phyloP scores from a whole-genome alignment of 164 flowering plant genomes.

The Umbilicus rupestris region DNA sequence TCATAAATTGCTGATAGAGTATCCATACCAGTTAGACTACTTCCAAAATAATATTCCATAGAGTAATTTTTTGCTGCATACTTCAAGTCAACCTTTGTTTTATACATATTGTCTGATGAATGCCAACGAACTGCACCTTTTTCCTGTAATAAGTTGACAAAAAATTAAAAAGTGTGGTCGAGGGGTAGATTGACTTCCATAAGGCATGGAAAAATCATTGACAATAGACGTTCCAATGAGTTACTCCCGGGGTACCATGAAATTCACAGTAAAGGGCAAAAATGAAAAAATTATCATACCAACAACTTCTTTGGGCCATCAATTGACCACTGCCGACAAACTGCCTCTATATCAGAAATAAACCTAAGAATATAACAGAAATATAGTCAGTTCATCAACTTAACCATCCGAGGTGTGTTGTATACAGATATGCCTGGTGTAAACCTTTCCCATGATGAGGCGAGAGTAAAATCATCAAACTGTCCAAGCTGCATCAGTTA shows the following conservation, averaged over 20 bases:
- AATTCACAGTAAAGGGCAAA: background rate
- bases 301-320: constrained; percentile 71
- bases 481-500: constrained; percentile 48
- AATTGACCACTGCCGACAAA: constrained; percentile 70
- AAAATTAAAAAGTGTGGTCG: background rate
- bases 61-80: constrained; percentile 55
- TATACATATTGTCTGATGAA: constrained; percentile 39
- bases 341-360: constrained; percentile 90
- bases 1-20: background rate
- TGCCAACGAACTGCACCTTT: constrained; percentile 63
- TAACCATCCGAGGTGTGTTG: background rate
- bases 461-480: constrained; percentile 94
- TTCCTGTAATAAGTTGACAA: constrained; percentile 36
- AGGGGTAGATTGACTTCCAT: background rate
- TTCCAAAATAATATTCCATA: constrained; percentile 79
- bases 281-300: constrained; percentile 34
- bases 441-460: constrained; percentile 96
- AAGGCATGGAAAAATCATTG: background rate
- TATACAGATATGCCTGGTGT: background rate
- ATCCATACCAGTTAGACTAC: constrained; percentile 35
- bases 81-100: constrained; percentile 60
- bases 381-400: background rate
- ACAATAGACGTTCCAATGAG: background rate
- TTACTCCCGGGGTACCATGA: background rate
- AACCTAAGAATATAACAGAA: constrained; percentile 40